Evolutionary conservation across 2,329 filamentous ascomycete genomes (phyloP).

Genomic region (Pseudogymnoascus sp.): DNA sequence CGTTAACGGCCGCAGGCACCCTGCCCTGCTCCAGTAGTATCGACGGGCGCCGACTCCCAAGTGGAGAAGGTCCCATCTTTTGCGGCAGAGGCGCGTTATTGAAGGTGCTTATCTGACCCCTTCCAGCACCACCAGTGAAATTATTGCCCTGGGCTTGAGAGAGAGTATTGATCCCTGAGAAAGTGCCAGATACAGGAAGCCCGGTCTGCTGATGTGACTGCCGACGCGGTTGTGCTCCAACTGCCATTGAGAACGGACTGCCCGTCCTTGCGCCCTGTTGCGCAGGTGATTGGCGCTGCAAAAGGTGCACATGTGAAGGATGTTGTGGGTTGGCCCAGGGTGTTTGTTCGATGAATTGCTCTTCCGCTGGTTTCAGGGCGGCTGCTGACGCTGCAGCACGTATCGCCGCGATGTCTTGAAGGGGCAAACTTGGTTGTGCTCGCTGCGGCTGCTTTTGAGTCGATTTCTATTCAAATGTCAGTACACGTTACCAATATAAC

Average conservation of each 20-base stretch:
- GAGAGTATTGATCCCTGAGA: conserved; percentile 19
- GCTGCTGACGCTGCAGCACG: conserved; percentile 26
- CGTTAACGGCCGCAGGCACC: conserved; percentile 14
- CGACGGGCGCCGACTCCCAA: conserved; percentile 27
- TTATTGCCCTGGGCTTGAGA: background rate
- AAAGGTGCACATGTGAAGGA: conserved; percentile 48
- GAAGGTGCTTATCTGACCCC: background rate
- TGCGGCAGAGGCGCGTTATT: conserved; percentile 18
- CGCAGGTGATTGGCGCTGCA: conserved; percentile 33
- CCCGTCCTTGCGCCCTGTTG: conserved; percentile 32
- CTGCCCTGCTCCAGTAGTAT: conserved; percentile 25
- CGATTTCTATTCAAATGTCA: conserved; percentile 17
- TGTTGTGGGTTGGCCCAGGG: conserved; percentile 90
- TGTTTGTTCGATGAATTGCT: conserved; percentile 81
- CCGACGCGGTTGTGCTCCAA: conserved; percentile 28
- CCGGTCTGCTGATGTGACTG: conserved; percentile 32
- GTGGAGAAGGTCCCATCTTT: conserved; percentile 25
- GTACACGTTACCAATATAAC: conserved; percentile 14
- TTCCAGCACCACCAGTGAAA: background rate
- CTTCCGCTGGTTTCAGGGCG: conserved; percentile 55
- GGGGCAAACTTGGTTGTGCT: conserved; percentile 19
- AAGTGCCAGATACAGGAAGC: conserved; percentile 27
- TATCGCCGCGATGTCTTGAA: conserved; percentile 28
- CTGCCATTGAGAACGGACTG: conserved; percentile 27
- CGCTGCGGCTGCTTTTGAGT: conserved; percentile 22